Evolutionary conservation across 305 asterid species (phyloP).

Genomic region (Fraxinus sp.): DNA sequence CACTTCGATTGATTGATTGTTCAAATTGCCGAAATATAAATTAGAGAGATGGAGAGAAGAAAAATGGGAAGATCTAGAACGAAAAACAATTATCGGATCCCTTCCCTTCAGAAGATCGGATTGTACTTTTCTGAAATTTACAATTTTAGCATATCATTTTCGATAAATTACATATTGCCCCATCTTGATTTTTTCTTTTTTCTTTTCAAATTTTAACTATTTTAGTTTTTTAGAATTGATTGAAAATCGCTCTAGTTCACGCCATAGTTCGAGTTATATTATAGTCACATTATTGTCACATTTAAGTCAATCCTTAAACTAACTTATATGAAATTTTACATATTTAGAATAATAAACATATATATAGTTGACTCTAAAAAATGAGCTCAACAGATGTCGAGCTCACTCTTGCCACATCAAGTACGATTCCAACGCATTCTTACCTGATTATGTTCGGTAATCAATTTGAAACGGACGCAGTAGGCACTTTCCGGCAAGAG

Average conservation of each 20-base stretch:
- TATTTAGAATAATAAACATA: neutral
- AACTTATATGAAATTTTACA: neutral
- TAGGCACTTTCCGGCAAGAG: too few relatives aligned
- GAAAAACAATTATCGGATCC: neutral
- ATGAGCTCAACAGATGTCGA: too few relatives aligned
- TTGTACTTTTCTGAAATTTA: neutral
- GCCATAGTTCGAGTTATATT: neutral
- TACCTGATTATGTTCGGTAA: too few relatives aligned
- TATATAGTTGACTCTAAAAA: too few relatives aligned
- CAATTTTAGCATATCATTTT: neutral
- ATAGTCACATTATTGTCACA: too few relatives aligned
- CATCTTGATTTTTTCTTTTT: neutral
- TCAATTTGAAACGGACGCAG: too few relatives aligned
- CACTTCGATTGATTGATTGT: constrained; percentile 7
- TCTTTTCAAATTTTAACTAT: neutral
- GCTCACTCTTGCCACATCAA: too few relatives aligned
- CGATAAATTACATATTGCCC: neutral
- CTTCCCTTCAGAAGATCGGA: neutral
- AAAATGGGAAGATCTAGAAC: neutral
- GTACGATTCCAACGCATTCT: too few relatives aligned
- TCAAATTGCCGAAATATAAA: constrained; percentile 17
- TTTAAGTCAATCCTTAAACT: neutral
- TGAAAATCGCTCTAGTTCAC: neutral
- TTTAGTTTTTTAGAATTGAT: neutral
- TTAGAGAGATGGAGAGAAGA: neutral